phyloP scores from a whole-genome alignment of 116 monocot species.

The Phalaenopsis hybrid region DNA sequence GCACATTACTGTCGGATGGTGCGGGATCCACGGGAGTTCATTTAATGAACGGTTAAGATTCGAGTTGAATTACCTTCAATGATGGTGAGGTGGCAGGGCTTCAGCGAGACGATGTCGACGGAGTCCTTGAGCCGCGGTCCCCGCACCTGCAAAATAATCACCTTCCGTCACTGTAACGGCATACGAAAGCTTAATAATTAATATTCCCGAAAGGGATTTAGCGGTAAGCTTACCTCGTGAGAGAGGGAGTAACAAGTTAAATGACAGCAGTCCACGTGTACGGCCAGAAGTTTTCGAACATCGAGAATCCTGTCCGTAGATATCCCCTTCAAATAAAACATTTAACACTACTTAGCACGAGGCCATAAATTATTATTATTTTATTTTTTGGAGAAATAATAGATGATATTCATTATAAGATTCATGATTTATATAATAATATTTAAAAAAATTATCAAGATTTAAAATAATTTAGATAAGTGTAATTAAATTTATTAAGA shows the following conservation, averaged over 20 bases:
- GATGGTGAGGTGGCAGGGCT: conserved; percentile 70
- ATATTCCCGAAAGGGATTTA: neutral
- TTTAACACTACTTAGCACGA: too few relatives aligned
- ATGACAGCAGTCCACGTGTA: conserved; percentile 95
- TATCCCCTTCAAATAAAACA: conserved; percentile 56
- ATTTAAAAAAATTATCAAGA: too few relatives aligned
- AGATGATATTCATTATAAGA: too few relatives aligned
- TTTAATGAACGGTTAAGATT: neutral
- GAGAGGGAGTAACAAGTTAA: conserved; percentile 79
- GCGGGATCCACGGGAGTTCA: neutral
- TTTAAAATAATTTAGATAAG: too few relatives aligned
- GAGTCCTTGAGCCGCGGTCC: conserved; percentile 63
- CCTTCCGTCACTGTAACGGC: neutral
- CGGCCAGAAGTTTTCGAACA: conserved; percentile 76
- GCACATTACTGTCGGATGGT: too few relatives aligned
- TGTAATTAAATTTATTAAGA: too few relatives aligned
- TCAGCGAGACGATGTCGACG: conserved; percentile 54
- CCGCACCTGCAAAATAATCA: conserved; percentile 43
- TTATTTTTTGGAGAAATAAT: too few relatives aligned
- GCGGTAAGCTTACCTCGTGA: conserved; percentile 48
- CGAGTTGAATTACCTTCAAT: conserved; percentile 51
- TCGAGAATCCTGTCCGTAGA: conserved; percentile 98
- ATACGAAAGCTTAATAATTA: neutral
- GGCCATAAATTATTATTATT: too few relatives aligned
- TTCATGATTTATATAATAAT: too few relatives aligned